A percentile compares a stretch with the other conserved stretches of the same genome.
These are phyloP conservation scores for Mollisia scopiformis DNA, from an alignment of 2,329 filamentous ascomycete genomes.

Conservation along the genomic window DNA sequence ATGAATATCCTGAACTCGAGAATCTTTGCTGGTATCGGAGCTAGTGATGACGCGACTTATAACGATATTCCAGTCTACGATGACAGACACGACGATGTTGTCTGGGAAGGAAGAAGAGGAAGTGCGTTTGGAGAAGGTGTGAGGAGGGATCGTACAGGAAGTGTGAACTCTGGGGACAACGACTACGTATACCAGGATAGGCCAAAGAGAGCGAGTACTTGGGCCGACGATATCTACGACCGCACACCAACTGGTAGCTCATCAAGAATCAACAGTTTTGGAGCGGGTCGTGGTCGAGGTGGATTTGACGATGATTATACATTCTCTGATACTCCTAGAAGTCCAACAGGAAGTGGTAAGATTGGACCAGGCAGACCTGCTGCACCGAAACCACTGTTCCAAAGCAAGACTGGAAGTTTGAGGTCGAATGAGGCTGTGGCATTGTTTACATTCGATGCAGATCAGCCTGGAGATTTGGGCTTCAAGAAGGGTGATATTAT, in stretches of 20 bases:
- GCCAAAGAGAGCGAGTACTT: conserved; percentile 68
- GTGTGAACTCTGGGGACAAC: conserved; percentile 42
- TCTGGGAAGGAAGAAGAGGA: conserved; percentile 79
- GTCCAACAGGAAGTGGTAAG: conserved; percentile 37
- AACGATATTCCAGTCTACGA: conserved; percentile 93
- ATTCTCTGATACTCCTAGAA: conserved; percentile 51
- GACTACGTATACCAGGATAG: conserved; percentile 48
- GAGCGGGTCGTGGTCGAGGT: conserved; percentile 41
- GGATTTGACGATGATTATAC: conserved; percentile 54
- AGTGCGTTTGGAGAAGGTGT: conserved; percentile 71
- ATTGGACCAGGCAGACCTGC: conserved; percentile 74
- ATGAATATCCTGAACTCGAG: conserved; percentile 85
- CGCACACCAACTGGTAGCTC: conserved; percentile 46
- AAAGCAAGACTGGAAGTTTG: conserved; percentile 56
- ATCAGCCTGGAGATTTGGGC: conserved; percentile 87
- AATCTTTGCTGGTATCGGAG: conserved; percentile 71
- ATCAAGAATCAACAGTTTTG: conserved; percentile 28
- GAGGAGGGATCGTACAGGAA: conserved; percentile 51
- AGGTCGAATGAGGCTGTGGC: conserved; percentile 84
- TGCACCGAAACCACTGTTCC: conserved; percentile 88
- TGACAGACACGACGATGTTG: conserved; percentile 77
- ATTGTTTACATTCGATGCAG: conserved; percentile 90
- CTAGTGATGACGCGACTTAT: conserved; percentile 72
- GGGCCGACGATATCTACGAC: conserved; percentile 78
- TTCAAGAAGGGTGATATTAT: conserved; percentile 99